These are phyloP conservation scores for Lithospermum erythrorhizon DNA, from an alignment of 257 asterid species.

Conservation along the genomic window DNA sequence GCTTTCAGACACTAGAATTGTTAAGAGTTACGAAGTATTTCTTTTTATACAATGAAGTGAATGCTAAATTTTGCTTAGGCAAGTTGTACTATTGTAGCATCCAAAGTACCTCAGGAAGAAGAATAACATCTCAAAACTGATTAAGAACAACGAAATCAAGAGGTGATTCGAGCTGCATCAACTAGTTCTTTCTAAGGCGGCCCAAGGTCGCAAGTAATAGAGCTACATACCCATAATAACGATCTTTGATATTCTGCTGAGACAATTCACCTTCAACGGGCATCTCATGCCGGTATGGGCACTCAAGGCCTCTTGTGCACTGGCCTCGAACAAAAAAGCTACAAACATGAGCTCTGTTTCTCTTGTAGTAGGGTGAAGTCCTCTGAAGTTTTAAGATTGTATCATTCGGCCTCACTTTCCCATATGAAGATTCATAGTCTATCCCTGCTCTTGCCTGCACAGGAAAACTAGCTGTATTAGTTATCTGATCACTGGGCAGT, in stretches of 20 bases:
- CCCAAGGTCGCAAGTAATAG: not conserved
- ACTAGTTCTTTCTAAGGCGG: no score
- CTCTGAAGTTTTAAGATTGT: conserved; percentile 94
- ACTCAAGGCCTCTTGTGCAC: conserved; percentile 95
- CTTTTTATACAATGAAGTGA: no score
- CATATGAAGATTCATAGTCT: conserved; percentile 90
- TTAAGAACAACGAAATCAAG: no score
- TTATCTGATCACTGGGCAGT: not conserved
- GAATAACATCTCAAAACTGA: not conserved
- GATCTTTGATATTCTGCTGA: conserved; percentile 92
- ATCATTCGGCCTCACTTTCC: conserved; percentile 82
- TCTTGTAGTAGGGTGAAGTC: conserved; percentile 88
- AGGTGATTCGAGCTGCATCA: no score
- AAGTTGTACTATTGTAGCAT: no score
- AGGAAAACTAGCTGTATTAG: not conserved
- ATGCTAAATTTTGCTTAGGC: not conserved
- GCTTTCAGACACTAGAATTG: no score
- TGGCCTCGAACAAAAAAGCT: conserved; percentile 94
- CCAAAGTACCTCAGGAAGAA: no score
- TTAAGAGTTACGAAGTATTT: no score
- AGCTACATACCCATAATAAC: conserved; percentile 80
- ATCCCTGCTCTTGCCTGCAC: conserved; percentile 96
- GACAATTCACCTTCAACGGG: conserved; percentile 96
- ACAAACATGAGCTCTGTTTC: conserved; percentile 96
- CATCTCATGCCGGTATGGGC: conserved; percentile 99